phyloP scores from a whole-genome alignment of 768 basidiomycete genomes.

The Serendipita sp. region DNA sequence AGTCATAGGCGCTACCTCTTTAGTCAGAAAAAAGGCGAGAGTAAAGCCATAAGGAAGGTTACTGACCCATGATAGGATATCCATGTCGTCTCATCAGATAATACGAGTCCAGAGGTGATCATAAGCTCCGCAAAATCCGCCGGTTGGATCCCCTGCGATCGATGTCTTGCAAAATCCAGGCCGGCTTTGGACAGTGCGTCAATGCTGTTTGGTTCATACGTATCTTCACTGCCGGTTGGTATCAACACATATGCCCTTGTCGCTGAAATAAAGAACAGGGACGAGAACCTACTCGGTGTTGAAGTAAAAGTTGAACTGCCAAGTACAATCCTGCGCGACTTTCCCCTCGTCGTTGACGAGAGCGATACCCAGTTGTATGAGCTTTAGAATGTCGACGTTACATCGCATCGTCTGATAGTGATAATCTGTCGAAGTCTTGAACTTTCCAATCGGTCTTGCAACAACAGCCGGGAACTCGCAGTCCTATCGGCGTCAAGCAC shows the following conservation, averaged over 20 bases:
- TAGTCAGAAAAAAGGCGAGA: neutral
- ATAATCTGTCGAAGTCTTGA: slow-evolving; percentile 94
- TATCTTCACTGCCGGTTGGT: slow-evolving; percentile 58
- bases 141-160: slow-evolving; percentile 80
- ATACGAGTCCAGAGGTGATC: slow-evolving; percentile 89
- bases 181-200: slow-evolving; percentile 90
- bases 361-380: slow-evolving; percentile 95
- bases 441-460: slow-evolving; percentile 88
- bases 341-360: slow-evolving; percentile 89
- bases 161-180: slow-evolving; percentile 87
- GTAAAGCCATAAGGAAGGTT: neutral
- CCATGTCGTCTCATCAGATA: slow-evolving; percentile 83
- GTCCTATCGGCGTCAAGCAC: slow-evolving; percentile 38
- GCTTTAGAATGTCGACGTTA: slow-evolving; percentile 94
- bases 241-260: slow-evolving; percentile 11
- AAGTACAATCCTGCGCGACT: slow-evolving; percentile 81
- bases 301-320: slow-evolving; percentile 99
- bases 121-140: slow-evolving; percentile 94
- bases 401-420: slow-evolving; percentile 99
- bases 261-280: neutral
- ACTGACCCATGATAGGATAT: slow-evolving; percentile 94
- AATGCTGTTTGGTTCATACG: slow-evolving; percentile 96
- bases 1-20: slow-evolving; percentile 77
- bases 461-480: slow-evolving; percentile 99
- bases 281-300: slow-evolving; percentile 49